phyloP scores from a whole-genome alignment of 495 filamentous ascomycete genomes.

The Penicillium diatomitis region DNA sequence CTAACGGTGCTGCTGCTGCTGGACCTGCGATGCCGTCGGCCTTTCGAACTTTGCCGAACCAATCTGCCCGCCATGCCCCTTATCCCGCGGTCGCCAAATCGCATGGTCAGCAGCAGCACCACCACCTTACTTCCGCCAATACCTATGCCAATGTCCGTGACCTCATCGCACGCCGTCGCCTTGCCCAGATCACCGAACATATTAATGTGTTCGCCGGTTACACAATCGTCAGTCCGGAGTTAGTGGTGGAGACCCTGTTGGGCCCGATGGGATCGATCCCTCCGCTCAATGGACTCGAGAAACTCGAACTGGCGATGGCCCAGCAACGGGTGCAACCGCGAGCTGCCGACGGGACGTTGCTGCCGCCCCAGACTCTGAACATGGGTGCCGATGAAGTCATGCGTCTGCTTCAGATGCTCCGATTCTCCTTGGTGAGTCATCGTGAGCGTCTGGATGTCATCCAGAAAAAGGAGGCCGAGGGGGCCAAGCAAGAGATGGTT shows the following conservation, averaged over 20 bases:
- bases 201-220: slow-evolving; percentile 42
- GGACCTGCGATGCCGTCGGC: slow-evolving; percentile 43
- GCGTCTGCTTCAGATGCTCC: slow-evolving; percentile 38
- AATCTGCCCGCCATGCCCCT: slow-evolving; percentile 35
- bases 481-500: slow-evolving; percentile 27
- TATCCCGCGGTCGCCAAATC: slow-evolving; percentile 35
- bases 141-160: slow-evolving; percentile 42
- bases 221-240: slow-evolving; percentile 38
- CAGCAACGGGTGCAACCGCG: slow-evolving; percentile 40
- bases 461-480: slow-evolving; percentile 36
- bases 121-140: slow-evolving; percentile 33
- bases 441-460: slow-evolving; percentile 39
- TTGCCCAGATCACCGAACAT: slow-evolving; percentile 43
- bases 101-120: slow-evolving; percentile 29
- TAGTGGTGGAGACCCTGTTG: slow-evolving; percentile 39
- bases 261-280: slow-evolving; percentile 41
- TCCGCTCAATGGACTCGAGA: slow-evolving; percentile 36
- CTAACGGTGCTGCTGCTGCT: slow-evolving; percentile 32
- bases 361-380: slow-evolving; percentile 37
- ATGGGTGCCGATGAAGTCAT: slow-evolving; percentile 42
- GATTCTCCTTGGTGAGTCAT: slow-evolving; percentile 38
- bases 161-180: slow-evolving; percentile 40
- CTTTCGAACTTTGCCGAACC: slow-evolving; percentile 38
- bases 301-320: slow-evolving; percentile 40
- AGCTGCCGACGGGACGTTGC: slow-evolving; percentile 33